These are phyloP conservation scores for Notholithocarpus densiflorus DNA, from an alignment of 306 rosid species.

Conservation along the genomic window DNA sequence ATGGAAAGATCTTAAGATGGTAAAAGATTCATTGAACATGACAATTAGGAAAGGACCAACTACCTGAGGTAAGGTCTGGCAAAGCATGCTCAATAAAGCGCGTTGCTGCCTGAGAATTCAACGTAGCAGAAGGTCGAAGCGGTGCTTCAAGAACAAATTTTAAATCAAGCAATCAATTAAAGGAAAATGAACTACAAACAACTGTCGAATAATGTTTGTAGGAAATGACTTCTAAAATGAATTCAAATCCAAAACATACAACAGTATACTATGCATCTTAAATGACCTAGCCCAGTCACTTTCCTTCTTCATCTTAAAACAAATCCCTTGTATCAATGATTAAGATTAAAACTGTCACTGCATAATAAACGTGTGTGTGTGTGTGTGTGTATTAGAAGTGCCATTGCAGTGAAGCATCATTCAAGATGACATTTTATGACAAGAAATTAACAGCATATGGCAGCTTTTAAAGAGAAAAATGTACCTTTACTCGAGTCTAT, in stretches of 20 bases:
- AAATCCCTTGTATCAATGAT: neutral
- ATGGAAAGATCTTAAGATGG: conserved; percentile 9
- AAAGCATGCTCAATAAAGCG: conserved; percentile 86
- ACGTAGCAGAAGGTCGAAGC: conserved; percentile 73
- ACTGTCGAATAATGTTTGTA: conserved; percentile 10
- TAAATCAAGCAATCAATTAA: conserved; percentile 21
- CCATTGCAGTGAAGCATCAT: neutral
- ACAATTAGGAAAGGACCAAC: conserved; percentile 18
- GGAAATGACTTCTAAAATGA: conserved; percentile 1
- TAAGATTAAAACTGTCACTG: neutral
- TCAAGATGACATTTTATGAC: neutral
- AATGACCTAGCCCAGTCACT: neutral
- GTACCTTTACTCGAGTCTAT: conserved; percentile 68
- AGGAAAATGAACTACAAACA: neutral
- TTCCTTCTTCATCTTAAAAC: neutral
- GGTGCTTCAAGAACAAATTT: conserved; percentile 69
- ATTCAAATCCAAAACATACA: neutral
- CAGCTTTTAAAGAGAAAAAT: neutral
- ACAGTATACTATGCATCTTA: neutral
- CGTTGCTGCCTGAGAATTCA: conserved; percentile 80
- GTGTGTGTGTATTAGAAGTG: too few relatives aligned
- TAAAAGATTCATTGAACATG: neutral
- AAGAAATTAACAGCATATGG: neutral
- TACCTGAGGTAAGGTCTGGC: conserved; percentile 85
- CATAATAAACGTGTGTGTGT: too few relatives aligned